phyloP scores from a whole-genome alignment of 148 eudicot species.

The Persicaria maculosa region DNA sequence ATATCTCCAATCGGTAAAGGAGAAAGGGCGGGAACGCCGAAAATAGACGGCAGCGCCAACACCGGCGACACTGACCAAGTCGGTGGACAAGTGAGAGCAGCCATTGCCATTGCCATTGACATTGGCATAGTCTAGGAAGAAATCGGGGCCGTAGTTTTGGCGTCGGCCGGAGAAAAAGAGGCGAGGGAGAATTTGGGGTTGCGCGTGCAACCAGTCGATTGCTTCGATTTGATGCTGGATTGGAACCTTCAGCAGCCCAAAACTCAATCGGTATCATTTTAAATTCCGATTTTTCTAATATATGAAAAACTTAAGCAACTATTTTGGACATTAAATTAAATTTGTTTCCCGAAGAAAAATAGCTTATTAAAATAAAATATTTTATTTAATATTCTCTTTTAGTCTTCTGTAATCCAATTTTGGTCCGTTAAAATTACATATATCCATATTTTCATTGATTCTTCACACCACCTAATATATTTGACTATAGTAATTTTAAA shows the following conservation, averaged over 20 bases:
- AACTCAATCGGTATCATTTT: too few relatives aligned
- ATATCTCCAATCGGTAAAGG: slow-evolving; percentile 69
- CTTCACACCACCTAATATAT: too few relatives aligned
- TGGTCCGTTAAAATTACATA: too few relatives aligned
- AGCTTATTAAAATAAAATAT: too few relatives aligned
- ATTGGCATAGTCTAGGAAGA: slow-evolving; percentile 12
- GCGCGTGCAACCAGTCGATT: slow-evolving; percentile 75
- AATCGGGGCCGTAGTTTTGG: slow-evolving; percentile 21
- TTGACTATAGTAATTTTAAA: too few relatives aligned
- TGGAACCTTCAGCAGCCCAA: slow-evolving; percentile 88
- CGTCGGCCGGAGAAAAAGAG: slow-evolving; percentile 79
- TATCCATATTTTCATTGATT: too few relatives aligned
- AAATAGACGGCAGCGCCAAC: slow-evolving; percentile 83
- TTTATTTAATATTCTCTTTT: too few relatives aligned
- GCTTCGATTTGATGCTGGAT: slow-evolving; percentile 60
- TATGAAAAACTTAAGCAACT: too few relatives aligned
- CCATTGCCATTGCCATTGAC: slow-evolving; percentile 16
- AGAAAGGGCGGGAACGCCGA: slow-evolving; percentile 47
- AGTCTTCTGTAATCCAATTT: too few relatives aligned
- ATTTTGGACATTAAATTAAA: too few relatives aligned
- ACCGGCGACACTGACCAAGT: slow-evolving; percentile 72
- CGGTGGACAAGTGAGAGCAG: slow-evolving; percentile 6
- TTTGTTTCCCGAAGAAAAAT: too few relatives aligned
- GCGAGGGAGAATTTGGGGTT: slow-evolving; percentile 54
- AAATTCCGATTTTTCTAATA: too few relatives aligned